Percentiles rank a stretch among this genome's conserved stretches.
These are phyloP conservation scores for Neofusicoccum parvum DNA, from an alignment of 2,329 filamentous ascomycete species.

Conservation along the genomic window DNA sequence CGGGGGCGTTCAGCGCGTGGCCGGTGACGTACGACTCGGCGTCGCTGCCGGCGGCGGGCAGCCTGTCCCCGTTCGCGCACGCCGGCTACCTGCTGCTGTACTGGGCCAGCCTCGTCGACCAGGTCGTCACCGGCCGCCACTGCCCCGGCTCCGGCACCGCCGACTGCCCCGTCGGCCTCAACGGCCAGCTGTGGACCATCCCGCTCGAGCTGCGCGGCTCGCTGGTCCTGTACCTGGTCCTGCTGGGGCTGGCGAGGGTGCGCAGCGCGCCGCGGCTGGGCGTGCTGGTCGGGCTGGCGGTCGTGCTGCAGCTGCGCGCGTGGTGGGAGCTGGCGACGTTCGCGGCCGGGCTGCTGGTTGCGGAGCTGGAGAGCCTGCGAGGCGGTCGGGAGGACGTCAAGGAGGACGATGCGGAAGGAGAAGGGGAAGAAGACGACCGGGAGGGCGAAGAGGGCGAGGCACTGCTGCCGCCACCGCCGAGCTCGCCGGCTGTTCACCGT, in stretches of 20 bases:
- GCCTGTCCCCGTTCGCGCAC: background rate
- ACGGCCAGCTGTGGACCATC: constrained; percentile 49
- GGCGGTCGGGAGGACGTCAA: constrained; percentile 39
- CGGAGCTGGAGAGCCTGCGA: constrained; percentile 46
- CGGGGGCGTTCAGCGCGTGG: background rate
- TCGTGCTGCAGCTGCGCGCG: background rate
- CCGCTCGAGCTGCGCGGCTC: constrained; percentile 49
- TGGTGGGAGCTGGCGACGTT: constrained; percentile 32
- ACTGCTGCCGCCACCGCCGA: background rate
- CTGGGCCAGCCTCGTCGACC: background rate
- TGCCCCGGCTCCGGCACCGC: background rate
- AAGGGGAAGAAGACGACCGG: background rate
- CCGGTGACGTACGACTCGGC: background rate
- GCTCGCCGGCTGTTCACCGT: background rate
- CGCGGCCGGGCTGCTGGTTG: constrained; percentile 50
- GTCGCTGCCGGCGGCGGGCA: too few relatives aligned
- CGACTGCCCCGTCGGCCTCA: background rate
- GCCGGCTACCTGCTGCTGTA: background rate
- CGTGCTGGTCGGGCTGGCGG: constrained; percentile 36
- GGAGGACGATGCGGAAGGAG: background rate
- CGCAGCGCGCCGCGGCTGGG: background rate
- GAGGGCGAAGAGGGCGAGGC: background rate
- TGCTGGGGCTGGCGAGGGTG: constrained; percentile 33
- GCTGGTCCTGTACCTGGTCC: constrained; percentile 46
- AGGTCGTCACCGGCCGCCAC: background rate